These are phyloP conservation scores for Entomortierella beljakovae DNA, from an alignment of 192 early-diverging fungal species.

Conservation along the genomic window DNA sequence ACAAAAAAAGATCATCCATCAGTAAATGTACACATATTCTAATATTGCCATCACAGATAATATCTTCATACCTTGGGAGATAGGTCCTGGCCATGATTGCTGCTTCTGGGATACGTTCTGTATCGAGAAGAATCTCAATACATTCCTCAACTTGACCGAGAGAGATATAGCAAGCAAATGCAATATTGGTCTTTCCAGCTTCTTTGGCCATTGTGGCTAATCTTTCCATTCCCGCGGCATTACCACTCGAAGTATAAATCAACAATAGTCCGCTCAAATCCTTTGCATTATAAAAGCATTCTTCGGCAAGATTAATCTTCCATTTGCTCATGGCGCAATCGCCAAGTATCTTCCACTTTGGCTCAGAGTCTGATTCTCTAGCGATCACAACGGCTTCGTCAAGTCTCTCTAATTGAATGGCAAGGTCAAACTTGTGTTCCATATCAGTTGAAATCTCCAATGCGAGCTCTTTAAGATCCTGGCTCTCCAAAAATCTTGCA, in stretches of 20 bases:
- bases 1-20: not conserved
- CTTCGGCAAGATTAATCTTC: conserved; percentile 92
- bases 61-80: conserved; percentile 67
- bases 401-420: conserved; percentile 87
- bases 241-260: conserved; percentile 92
- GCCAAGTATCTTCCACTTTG: conserved; percentile 95
- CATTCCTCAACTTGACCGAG: conserved; percentile 84
- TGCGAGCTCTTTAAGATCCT: conserved; percentile 92
- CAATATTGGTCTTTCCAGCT: conserved; percentile 92
- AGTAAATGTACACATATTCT: not conserved
- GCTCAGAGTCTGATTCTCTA: conserved; percentile 80
- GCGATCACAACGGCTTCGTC: conserved; percentile 92
- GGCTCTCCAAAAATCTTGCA: conserved; percentile 95
- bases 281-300: conserved; percentile 88
- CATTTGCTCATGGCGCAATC: conserved; percentile 90
- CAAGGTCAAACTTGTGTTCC: conserved; percentile 97
- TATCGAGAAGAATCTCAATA: conserved; percentile 86
- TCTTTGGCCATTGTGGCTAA: conserved; percentile 76
- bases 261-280: conserved; percentile 93
- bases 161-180: conserved; percentile 86
- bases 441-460: conserved; percentile 93
- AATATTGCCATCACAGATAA: not conserved
- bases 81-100: conserved; percentile 95
- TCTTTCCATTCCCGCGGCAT: conserved; percentile 78
- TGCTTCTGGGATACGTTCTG: conserved; percentile 96